A percentile compares a stretch with the other conserved stretches of the same genome.
Conservation (phyloP, 805 yeast species). For the Spathaspora girioi region DNA sequence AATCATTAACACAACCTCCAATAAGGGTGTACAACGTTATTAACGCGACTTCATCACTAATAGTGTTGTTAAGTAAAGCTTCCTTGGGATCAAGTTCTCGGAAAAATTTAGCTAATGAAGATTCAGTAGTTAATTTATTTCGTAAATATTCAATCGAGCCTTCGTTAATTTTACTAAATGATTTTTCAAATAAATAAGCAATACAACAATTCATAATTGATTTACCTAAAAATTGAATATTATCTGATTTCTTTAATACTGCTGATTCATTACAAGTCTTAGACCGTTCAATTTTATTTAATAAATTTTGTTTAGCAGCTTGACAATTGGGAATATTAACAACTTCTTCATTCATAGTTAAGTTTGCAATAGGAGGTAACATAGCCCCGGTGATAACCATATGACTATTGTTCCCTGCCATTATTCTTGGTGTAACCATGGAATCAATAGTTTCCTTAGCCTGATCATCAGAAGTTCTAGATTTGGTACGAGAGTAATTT, state of each 20-base stretch:
- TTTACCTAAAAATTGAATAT: conserved; percentile 56
- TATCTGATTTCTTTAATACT: conserved; percentile 32
- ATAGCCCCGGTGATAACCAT: background rate
- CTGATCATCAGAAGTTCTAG: conserved; percentile 28
- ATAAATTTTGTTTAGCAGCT: conserved; percentile 10
- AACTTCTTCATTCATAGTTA: conserved; percentile 1
- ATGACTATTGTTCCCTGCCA: background rate
- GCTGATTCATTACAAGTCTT: conserved; percentile 54
- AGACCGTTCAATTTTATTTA: conserved; percentile 53
- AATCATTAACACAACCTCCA: conserved; percentile 74
- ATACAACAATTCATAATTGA: conserved; percentile 52
- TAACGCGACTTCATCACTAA: conserved; percentile 48
- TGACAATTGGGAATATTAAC: conserved; percentile 4
- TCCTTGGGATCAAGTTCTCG: conserved; percentile 42
- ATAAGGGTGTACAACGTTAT: conserved; percentile 54
- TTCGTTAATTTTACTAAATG: conserved; percentile 50
- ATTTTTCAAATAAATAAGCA: conserved; percentile 60
- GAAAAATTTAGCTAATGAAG: conserved; percentile 42
- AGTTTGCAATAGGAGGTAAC: conserved; percentile 7
- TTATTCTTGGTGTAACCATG: conserved; percentile 40
- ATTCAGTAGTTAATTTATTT: conserved; percentile 39
- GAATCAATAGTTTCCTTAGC: conserved; percentile 47
- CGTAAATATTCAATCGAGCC: conserved; percentile 53
- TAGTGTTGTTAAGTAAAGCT: conserved; percentile 14
- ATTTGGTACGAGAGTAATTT: conserved; percentile 28